phyloP scores from a whole-genome alignment of 441 rosid genomes.

The Gossypium laxum region DNA sequence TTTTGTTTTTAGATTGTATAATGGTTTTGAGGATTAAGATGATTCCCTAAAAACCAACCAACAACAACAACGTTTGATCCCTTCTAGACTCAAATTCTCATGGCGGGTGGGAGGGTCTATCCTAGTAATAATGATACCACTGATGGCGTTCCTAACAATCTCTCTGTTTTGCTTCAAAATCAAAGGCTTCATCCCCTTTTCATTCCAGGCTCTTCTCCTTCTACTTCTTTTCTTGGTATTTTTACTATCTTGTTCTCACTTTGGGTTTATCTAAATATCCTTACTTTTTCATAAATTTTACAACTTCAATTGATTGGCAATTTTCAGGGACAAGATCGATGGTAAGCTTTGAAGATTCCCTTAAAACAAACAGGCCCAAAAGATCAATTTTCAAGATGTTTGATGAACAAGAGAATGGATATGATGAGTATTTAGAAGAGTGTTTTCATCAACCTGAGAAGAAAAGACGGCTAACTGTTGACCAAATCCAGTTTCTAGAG shows the following conservation, averaged over 20 bases:
- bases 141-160: constrained; percentile 22
- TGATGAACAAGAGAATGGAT: constrained; percentile 38
- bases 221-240: constrained; percentile 33
- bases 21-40: not conserved
- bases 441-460: constrained; percentile 53
- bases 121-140: not conserved
- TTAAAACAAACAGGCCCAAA: constrained; percentile 25
- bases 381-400: constrained; percentile 28
- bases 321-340: constrained; percentile 45
- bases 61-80: not conserved
- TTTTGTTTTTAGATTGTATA: not conserved
- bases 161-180: constrained; percentile 35
- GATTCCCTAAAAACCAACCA: constrained; percentile 14
- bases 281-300: not conserved
- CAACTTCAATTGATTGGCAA: not conserved
- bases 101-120: constrained; percentile 31
- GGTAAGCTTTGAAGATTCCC: constrained; percentile 44
- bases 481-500: constrained; percentile 60
- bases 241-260: not conserved
- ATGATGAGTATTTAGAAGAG: constrained; percentile 47
- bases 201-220: constrained; percentile 36
- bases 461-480: constrained; percentile 44
- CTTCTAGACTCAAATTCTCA: constrained; percentile 9
- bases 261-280: not conserved
- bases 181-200: constrained; percentile 30